phyloP scores from a whole-genome alignment of 441 rosid species.

The Melastoma candidum region DNA sequence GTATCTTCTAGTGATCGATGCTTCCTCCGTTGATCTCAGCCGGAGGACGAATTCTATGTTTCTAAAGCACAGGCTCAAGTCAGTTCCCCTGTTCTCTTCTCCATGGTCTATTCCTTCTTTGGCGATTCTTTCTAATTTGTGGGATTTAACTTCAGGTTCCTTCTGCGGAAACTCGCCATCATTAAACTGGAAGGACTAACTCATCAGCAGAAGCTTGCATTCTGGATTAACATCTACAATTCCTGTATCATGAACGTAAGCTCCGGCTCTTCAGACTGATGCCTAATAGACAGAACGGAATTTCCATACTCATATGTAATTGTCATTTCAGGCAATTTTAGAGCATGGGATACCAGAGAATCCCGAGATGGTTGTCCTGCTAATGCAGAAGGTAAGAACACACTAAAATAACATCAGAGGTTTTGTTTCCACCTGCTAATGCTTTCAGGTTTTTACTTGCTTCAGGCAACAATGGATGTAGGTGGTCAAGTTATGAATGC shows the following conservation, averaged over 20 bases:
- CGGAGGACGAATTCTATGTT: slow-evolving; percentile 37
- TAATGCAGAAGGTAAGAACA: slow-evolving; percentile 57
- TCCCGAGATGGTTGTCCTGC: slow-evolving; percentile 48
- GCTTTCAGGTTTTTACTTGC: neutral
- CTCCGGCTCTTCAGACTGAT: neutral
- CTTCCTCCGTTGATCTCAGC: slow-evolving; percentile 43
- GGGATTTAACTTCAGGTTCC: slow-evolving; percentile 1
- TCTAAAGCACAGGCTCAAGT: slow-evolving; percentile 66
- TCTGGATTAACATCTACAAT: slow-evolving; percentile 85
- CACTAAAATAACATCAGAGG: neutral
- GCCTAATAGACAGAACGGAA: no score
- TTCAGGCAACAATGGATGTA: slow-evolving; percentile 63
- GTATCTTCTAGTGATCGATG: slow-evolving; percentile 40
- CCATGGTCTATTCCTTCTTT: no score
- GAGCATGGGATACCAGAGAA: slow-evolving; percentile 69
- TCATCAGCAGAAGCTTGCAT: slow-evolving; percentile 86
- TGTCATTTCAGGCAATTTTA: slow-evolving; percentile 50
- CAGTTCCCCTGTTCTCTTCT: slow-evolving; percentile 13
- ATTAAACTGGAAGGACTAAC: slow-evolving; percentile 46
- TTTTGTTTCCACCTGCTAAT: neutral
- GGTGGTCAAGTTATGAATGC: slow-evolving; percentile 65
- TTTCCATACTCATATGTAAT: neutral
- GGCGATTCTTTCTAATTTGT: neutral
- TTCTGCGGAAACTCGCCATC: slow-evolving; percentile 30
- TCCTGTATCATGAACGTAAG: slow-evolving; percentile 84